These are phyloP conservation scores for Ramaria sp. DNA, from an alignment of 768 basidiomycete species.

Conservation along the genomic window DNA sequence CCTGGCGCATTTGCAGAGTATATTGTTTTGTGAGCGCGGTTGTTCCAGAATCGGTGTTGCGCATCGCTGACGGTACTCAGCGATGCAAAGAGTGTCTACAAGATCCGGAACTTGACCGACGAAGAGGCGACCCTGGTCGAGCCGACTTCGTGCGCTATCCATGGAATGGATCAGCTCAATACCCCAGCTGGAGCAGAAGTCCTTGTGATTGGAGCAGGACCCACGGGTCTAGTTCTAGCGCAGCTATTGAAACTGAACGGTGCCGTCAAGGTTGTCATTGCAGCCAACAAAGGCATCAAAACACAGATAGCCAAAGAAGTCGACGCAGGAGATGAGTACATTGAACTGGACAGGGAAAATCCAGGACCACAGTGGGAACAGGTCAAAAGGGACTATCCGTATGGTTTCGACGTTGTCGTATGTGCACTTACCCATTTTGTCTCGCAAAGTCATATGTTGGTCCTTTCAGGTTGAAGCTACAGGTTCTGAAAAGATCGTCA, in stretches of 20 bases:
- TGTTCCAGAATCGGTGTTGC: not conserved
- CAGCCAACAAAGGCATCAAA: conserved; percentile 85
- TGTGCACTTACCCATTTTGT: not conserved
- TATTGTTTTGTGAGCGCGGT: conserved; percentile 56
- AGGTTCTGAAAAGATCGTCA: conserved; percentile 78
- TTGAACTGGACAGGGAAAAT: conserved; percentile 70
- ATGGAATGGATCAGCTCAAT: conserved; percentile 81
- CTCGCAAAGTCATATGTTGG: not conserved
- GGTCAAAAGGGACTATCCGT: conserved; percentile 69
- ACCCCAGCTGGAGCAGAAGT: conserved; percentile 78
- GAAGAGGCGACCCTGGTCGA: conserved; percentile 84
- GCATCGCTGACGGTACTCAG: conserved; percentile 20
- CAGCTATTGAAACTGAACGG: conserved; percentile 85
- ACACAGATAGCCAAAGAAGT: conserved; percentile 77
- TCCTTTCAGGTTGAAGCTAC: conserved; percentile 46
- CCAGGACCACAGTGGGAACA: conserved; percentile 72
- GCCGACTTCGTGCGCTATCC: conserved; percentile 85
- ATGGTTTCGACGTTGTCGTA: conserved; percentile 79
- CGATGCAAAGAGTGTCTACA: conserved; percentile 69
- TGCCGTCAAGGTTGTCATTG: conserved; percentile 69
- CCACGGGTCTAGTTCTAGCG: conserved; percentile 83
- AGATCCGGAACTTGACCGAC: conserved; percentile 78
- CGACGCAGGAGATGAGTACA: conserved; percentile 73
- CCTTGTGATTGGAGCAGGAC: conserved; percentile 84
- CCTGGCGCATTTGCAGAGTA: conserved; percentile 89